phyloP scores from a whole-genome alignment of 106 monocot species.

The Posidonia australis region DNA sequence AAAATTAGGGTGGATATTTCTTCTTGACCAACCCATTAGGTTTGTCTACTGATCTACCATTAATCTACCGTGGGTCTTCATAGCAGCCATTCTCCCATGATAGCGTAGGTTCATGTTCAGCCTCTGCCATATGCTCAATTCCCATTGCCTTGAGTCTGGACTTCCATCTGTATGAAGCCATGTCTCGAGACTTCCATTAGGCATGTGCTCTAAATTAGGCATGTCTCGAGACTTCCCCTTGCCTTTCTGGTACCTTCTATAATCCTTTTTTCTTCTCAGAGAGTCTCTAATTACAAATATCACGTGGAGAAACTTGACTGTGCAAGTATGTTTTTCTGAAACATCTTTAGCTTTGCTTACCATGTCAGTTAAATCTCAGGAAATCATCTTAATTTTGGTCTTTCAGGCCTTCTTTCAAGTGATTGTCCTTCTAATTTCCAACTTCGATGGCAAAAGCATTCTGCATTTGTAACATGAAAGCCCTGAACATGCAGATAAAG shows the following conservation, averaged over 20 bases:
- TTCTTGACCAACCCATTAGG: no score
- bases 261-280: constrained; percentile 25
- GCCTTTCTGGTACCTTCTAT: neutral
- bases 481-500: constrained; percentile 41
- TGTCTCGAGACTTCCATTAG: no score
- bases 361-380: neutral
- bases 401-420: constrained; percentile 82
- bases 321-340: constrained; percentile 42
- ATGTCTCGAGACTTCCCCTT: no score
- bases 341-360: neutral
- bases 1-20: no score
- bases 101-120: no score
- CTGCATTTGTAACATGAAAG: constrained; percentile 44
- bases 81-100: no score
- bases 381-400: constrained; percentile 5
- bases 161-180: no score
- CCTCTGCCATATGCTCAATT: no score
- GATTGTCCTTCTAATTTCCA: constrained; percentile 46
- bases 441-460: constrained; percentile 60
- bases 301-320: constrained; percentile 83
- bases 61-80: no score
- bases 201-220: no score
- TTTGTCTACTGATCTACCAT: no score
- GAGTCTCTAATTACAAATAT: constrained; percentile 83
- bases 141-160: no score